Conservation (phyloP, 768 basidiomycete genomes). For the Leucogyrophana mollusca region DNA sequence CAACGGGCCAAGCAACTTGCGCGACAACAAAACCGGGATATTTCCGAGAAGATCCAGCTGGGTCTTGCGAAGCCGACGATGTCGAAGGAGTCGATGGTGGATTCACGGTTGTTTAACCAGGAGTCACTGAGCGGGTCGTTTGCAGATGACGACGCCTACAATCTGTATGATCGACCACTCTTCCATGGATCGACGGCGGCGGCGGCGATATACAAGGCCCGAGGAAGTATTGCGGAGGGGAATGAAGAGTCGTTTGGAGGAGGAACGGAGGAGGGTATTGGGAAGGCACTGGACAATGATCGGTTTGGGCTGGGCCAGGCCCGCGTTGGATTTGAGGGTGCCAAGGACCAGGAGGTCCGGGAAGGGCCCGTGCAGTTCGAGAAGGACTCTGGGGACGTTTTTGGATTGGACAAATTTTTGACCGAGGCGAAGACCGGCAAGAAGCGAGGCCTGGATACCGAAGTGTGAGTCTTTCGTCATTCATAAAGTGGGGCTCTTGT, state of each 20-base stretch:
- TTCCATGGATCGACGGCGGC: conserved; percentile 97
- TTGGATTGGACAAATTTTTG: conserved; percentile 95
- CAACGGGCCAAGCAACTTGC: conserved; percentile 95
- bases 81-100: conserved; percentile 96
- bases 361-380: conserved; percentile 99
- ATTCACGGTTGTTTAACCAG: conserved; percentile 96
- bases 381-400: conserved; percentile 96
- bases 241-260: conserved; percentile 93
- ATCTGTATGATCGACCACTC: conserved; percentile 89
- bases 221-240: conserved; percentile 79
- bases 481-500: background rate
- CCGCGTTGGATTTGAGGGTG: conserved; percentile 87
- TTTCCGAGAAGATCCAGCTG: conserved; percentile 97
- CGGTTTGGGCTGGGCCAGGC: conserved; percentile 88
- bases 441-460: conserved; percentile 83
- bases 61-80: conserved; percentile 95
- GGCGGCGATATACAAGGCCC: conserved; percentile 99
- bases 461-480: conserved; percentile 47
- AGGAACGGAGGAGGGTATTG: conserved; percentile 94
- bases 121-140: conserved; percentile 81
- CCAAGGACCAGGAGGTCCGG: conserved; percentile 76
- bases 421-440: conserved; percentile 96
- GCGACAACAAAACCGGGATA: conserved; percentile 96
- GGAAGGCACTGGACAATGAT: conserved; percentile 87
- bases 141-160: conserved; percentile 92